These are phyloP conservation scores for Endotrypanum monterogeii DNA, from an alignment of 208 protist genomes.

Conservation along the genomic window DNA sequence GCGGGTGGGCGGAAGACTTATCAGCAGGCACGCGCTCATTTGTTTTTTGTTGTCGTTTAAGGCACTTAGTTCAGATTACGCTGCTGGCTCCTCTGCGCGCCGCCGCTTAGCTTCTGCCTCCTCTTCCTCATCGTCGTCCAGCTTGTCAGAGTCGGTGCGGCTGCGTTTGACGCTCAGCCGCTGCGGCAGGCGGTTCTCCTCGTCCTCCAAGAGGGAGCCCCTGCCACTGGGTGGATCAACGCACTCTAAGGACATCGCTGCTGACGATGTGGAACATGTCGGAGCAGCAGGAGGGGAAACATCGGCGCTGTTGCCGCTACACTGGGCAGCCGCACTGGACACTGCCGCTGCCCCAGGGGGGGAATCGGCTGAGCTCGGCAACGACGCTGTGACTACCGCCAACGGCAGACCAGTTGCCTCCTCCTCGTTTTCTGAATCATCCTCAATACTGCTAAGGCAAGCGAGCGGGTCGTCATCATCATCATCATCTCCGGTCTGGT, in stretches of 20 bases:
- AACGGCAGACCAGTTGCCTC: background rate
- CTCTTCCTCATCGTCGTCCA: conserved; percentile 22
- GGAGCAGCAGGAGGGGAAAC: background rate
- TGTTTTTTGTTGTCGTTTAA: too few relatives aligned
- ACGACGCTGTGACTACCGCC: too few relatives aligned
- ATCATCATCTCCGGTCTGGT: conserved; percentile 2
- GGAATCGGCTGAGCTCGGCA: conserved; percentile 1
- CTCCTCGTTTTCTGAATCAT: conserved; percentile 15
- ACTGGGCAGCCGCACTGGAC: conserved; percentile 8
- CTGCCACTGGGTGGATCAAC: conserved; percentile 21
- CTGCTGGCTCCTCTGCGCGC: conserved; percentile 13
- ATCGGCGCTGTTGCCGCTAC: conserved; percentile 2
- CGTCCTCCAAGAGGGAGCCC: conserved; percentile 26
- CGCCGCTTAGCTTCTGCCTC: conserved; percentile 20
- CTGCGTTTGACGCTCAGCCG: conserved; percentile 21
- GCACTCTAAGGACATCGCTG: conserved; percentile 2
- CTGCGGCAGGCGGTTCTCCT: conserved; percentile 29
- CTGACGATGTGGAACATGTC: background rate
- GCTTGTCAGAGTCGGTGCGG: conserved; percentile 15
- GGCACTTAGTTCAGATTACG: background rate
- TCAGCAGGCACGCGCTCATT: background rate
- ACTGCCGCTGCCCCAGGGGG: background rate
- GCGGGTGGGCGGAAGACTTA: background rate
- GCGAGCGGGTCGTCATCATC: conserved; percentile 24
- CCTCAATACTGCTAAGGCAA: conserved; percentile 24